Evolutionary conservation across 1,284 basidiomycete genomes (phyloP), one percentile per base, ranked within the genome.

Genomic region (Hemileia vastatrix): DNA sequence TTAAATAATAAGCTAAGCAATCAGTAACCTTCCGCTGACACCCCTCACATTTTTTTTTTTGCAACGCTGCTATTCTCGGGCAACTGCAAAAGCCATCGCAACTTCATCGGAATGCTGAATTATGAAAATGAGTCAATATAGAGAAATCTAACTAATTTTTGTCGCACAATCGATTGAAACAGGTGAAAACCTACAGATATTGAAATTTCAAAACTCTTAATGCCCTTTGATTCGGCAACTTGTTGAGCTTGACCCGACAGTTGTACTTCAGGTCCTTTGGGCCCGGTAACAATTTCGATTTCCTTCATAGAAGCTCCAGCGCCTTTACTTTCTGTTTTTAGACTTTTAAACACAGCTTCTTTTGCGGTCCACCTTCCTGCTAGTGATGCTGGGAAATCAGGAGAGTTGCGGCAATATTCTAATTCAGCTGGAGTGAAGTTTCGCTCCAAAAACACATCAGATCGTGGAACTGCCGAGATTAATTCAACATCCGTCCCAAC

Each of bases 341-440:
- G 83, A 15, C 90, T 88, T 80, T 98, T 98, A 85, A 97, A 96
- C 57, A 93, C 87, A 8, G 93, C 94, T 77, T 98, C 94, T 78
- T 97, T 97, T 52, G 91, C 93, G 51, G 85, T 89, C 92, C 94
- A 98, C 67, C 92, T 87, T 56, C 89, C 93, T 43, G 93, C 92
- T 75, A 95, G 93, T 8, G 93, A 96, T 2, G 94, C 87, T 1
- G 83, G 78, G n/a, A 89, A 84, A 65, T 90, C 88, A 0, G 94
- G 86, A 72, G 96, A 91, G 15, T 83, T 71, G 58, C 79, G 81
- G 79, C 94, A 97, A 81, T 97, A 96, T 13, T 81, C 78, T 69
- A 86, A 83, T 80, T 98, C 94, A 24, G 82, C 85, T 11, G 85
- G 82, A 23, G 94, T 97, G 78, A 96, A 98, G 81, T 98, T 98